Conservation (phyloP, 805 yeast genomes). For the Cyberlindnera misumaiensis region DNA sequence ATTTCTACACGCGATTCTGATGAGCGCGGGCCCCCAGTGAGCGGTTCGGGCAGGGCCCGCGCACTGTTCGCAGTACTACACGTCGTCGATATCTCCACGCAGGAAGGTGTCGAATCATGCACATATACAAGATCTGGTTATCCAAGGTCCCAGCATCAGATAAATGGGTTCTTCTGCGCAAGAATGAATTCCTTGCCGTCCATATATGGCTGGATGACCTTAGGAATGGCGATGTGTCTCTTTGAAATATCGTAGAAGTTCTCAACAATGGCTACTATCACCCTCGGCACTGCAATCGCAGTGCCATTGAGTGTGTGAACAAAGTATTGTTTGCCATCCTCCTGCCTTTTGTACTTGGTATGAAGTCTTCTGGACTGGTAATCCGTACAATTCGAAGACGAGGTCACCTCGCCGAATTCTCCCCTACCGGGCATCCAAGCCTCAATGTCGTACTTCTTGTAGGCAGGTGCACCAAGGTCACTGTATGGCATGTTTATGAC, state of each 20-base stretch:
- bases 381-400: slow-evolving; percentile 88
- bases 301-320: slow-evolving; percentile 92
- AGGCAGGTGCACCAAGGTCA: slow-evolving; percentile 92
- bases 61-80: too few species aligned
- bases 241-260: slow-evolving; percentile 62
- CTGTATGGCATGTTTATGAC: slow-evolving; percentile 83
- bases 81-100: too few species aligned
- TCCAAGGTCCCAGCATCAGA: not conserved
- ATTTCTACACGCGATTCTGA: too few species aligned
- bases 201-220: slow-evolving; percentile 65
- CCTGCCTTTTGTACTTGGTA: slow-evolving; percentile 43
- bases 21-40: too few species aligned
- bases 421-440: slow-evolving; percentile 99
- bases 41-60: too few species aligned
- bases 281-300: slow-evolving; percentile 91
- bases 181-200: slow-evolving; percentile 38
- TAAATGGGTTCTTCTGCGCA: slow-evolving; percentile 2
- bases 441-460: slow-evolving; percentile 86
- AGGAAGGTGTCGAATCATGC: too few species aligned
- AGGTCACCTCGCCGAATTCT: slow-evolving; percentile 85
- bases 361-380: slow-evolving; percentile 82
- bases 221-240: slow-evolving; percentile 54
- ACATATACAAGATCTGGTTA: not conserved
- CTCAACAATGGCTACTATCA: slow-evolving; percentile 84
- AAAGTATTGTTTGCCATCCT: slow-evolving; percentile 33